A percentile compares a stretch with the other conserved stretches of the same genome.
Evolutionary conservation across 2,329 filamentous ascomycete genomes (phyloP).

Genomic region (Fusarium lateritium): DNA sequence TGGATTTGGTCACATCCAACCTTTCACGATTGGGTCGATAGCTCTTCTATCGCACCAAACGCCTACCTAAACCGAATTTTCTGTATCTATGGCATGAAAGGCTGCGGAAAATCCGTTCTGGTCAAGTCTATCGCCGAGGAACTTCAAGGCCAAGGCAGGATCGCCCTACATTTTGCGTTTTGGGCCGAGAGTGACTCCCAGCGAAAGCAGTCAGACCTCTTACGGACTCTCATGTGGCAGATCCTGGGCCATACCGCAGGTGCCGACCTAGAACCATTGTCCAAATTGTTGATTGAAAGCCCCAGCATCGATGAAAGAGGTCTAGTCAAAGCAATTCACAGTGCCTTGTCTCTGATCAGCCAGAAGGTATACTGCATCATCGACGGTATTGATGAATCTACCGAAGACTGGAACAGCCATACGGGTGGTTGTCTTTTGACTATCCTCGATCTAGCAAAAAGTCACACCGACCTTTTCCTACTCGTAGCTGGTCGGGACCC

Average conservation of each 20-base stretch:
- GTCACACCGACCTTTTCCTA: rapidly evolving
- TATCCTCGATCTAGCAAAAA: not conserved
- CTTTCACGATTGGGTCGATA: not conserved
- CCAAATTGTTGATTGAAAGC: rapidly evolving
- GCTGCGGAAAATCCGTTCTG: not conserved
- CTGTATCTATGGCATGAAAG: not conserved
- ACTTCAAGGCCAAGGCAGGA: not conserved
- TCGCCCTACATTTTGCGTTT: not conserved
- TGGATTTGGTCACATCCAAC: not conserved
- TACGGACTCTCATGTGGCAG: not conserved
- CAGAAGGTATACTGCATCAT: not conserved
- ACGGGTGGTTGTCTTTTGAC: not conserved
- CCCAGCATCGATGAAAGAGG: not conserved
- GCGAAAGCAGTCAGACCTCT: not conserved
- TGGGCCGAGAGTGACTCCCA: not conserved
- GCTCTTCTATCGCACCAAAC: too few relatives aligned
- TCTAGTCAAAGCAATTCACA: not conserved
- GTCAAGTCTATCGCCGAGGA: not conserved
- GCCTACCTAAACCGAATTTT: rapidly evolving
- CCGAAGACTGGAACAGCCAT: not conserved
- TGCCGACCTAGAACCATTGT: rapidly evolving
- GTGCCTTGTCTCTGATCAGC: not conserved
- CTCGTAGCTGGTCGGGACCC: not conserved
- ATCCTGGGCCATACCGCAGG: rapidly evolving
- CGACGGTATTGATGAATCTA: not conserved